phyloP scores from a whole-genome alignment of 495 filamentous ascomycete species.

The Podospora bellae-mahoneyi region DNA sequence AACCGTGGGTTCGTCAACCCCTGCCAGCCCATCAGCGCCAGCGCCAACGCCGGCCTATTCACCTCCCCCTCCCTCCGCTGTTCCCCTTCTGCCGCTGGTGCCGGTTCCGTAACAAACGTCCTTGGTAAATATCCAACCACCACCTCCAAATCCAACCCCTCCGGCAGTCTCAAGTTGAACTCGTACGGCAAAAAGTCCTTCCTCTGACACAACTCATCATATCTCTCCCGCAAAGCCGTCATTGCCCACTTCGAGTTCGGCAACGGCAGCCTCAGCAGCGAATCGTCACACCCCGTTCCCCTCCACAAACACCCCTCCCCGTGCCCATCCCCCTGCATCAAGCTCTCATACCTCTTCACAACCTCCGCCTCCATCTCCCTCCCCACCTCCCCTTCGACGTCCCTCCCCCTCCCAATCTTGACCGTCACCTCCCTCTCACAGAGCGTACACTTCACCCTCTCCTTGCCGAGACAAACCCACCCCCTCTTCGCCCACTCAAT shows the following conservation, averaged over 20 bases:
- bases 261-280: slow-evolving; percentile 49
- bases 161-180: slow-evolving; percentile 50
- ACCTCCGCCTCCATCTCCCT: slow-evolving; percentile 61
- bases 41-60: slow-evolving; percentile 64
- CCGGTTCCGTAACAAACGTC: slow-evolving; percentile 42
- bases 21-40: slow-evolving; percentile 87
- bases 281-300: slow-evolving; percentile 71
- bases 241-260: slow-evolving; percentile 57
- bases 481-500: slow-evolving; percentile 94
- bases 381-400: slow-evolving; percentile 49
- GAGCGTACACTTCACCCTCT: slow-evolving; percentile 77
- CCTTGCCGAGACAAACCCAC: slow-evolving; percentile 80
- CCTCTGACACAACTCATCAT: slow-evolving; percentile 50
- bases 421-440: slow-evolving; percentile 81
- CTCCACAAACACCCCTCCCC: slow-evolving; percentile 84
- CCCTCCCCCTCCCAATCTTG: slow-evolving; percentile 66
- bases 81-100: slow-evolving; percentile 26
- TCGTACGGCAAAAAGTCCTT: slow-evolving; percentile 50
- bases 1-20: slow-evolving; percentile 61
- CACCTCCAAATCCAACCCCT: slow-evolving; percentile 48
- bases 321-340: slow-evolving; percentile 62
- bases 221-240: slow-evolving; percentile 55
- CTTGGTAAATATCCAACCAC: slow-evolving; percentile 46
- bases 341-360: slow-evolving; percentile 73
- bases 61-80: slow-evolving; percentile 28